phyloP scores from a whole-genome alignment of 2,329 filamentous ascomycete species.

The Sclerotinia nivalis region DNA sequence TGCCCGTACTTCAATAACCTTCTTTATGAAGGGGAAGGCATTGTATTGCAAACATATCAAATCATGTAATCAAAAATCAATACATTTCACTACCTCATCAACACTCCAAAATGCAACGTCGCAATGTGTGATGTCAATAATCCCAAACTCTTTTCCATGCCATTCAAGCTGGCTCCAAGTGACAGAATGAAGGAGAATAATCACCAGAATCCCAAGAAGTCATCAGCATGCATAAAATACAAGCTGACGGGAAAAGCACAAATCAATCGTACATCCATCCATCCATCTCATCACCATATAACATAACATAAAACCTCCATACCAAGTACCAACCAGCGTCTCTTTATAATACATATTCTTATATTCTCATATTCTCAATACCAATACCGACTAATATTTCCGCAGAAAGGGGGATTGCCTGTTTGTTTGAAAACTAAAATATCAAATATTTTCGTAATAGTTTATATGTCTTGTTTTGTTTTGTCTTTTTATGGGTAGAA shows the following conservation, averaged over 20 bases:
- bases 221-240: not conserved
- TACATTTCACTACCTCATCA: not conserved
- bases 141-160: not conserved
- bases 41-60: constrained; percentile 33
- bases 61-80: not conserved
- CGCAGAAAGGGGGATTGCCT: too few relatives aligned
- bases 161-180: not conserved
- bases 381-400: too few relatives aligned
- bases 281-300: too few relatives aligned
- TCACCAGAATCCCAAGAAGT: fast-evolving
- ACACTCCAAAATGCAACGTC: not conserved
- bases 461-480: too few relatives aligned
- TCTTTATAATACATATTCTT: too few relatives aligned
- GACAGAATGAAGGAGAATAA: not conserved
- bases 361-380: too few relatives aligned
- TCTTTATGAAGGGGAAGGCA: constrained; percentile 28
- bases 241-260: not conserved
- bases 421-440: too few relatives aligned
- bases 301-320: too few relatives aligned
- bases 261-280: not conserved
- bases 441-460: too few relatives aligned
- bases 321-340: too few relatives aligned
- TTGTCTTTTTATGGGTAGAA: too few relatives aligned
- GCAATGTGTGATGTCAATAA: not conserved
- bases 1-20: constrained; percentile 28